Evolutionary conservation across 192 early-diverging fungal species (phyloP), one percentile per base, ranked within the genome.

Genomic region (Umbelopsis isabellina): DNA sequence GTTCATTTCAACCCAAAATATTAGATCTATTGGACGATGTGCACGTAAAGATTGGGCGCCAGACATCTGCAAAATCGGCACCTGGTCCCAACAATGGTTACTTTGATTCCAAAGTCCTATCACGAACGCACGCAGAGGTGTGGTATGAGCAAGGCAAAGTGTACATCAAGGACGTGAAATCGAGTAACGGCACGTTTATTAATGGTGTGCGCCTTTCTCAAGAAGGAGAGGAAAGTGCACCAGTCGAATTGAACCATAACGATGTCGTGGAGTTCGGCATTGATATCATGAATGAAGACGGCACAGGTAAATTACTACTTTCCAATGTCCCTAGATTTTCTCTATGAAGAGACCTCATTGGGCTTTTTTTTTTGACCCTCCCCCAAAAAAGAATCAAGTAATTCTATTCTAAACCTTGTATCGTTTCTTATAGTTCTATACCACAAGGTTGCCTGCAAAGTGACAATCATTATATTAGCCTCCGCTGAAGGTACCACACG

Each of bases 61-160:
- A 91, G 66, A 86, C 91, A 0, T 86, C 72, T 45, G 75, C 84
- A 46, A 90, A 90, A 48, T 85, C 86, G 12, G 67, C 72, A 0
- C 91, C 93, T 12, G 81, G 84, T 33, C 73, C 86, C 5, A 72
- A 66, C 27, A 95, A 95, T 76, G 93, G 92, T 0, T 89, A 89
- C 52, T 95, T 93, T 83, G 92, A 95, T 72, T 88, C 91, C 49
- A 95, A 94, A 75, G 93, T 95, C 8, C 75, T 95, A 21, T 89
- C 86, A 35, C 79, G 93, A 25, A 81, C 79, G 27, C 93, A 95
- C 74, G 93, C 92, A 23, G 90, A 93, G 51, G 75, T 95, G 15
- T 91, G 86, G 87, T 75, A 74, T 68, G 86, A 89, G 7, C 70
- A 79, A n/a, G 83, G 83, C 22, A 87, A 86, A 75, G 90, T 91